Evolutionary conservation across 306 rosid genomes (phyloP), one percentile per base, ranked within the genome.

Genomic region (Castanospermum australe): DNA sequence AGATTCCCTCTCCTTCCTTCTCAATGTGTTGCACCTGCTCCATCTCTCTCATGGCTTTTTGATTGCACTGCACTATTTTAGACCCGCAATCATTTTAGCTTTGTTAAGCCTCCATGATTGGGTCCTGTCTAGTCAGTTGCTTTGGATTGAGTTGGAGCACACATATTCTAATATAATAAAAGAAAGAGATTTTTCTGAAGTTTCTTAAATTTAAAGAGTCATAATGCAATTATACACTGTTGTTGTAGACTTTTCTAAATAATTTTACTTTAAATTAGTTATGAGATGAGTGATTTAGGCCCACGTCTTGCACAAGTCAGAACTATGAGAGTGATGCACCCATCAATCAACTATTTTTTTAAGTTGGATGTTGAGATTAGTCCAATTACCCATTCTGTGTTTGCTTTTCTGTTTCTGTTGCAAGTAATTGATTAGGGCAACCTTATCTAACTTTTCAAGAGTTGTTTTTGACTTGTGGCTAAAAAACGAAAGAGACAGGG

Each of bases 391-490:
- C 70, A 57, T 57, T 67, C 17, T 56, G 11, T 6, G 62, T 6
- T 15, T 79, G 30, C 57, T 22, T 35, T 79, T 60, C 22, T 0
- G 56, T 72, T 63, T 71, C n/a, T 51, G 73, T 50, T 52, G 62
- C 61, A 54, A 30, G 30, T 64, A 32, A 54, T 28, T 59, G 77
- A 48, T 21, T 11, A 33, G 5, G 32, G 25, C 13, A 55, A 47
- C 22, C 44, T 60, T 35, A 51, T 33, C 45, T 47, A 14, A 59
- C 59, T 33, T 65, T 36, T 22, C 6, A 21, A 20, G 21, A 12
- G 35, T 7, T 35, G 20, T 44, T 39, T 42, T 78, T 56, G 36
- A 6, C 41, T 15, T 30, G 20, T 51, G 52, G 8, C 61, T n/a
- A 42, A n/a, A 62, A 5, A 51, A 18, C 30, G 4, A 50, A n/a